Base-by-base conservation (phyloP, 148 eudicot genomes). In the Rhododendron vialii region DNA sequence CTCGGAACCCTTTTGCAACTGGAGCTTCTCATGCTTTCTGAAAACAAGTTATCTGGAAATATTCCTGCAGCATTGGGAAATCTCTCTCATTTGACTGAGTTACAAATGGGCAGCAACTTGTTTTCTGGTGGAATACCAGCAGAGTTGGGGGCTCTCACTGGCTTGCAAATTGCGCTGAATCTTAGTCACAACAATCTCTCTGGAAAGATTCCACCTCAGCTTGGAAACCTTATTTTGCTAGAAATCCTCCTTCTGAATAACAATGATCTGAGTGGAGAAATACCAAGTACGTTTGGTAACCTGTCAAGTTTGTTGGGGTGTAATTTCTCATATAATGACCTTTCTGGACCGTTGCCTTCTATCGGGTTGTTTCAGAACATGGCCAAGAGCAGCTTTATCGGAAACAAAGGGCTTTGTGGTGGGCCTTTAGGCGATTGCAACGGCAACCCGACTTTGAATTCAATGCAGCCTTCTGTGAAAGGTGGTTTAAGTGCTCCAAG, bases 51-150 rank as follows among this genome's bases (percentile, higher is more conserved):
- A 8, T 91, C 94, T 48, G 98, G 99, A 51, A 86, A 76, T 73
- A 94, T 97, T 81, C 98, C 99, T 13, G 88, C 86, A 20, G 92
- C 91, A 26, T 82, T 97, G 71, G 98, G 99, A 15, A 94, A 93
- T 45, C 95, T 97, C 45, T 90, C 96, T 41, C 99, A 69, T 71
- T 88, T 97, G 87, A 93, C 94, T 0, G 98, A 90, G 88, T 92
- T 97, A 87, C 95, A 94, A 81, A 94, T 97, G 98, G 98, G 99
- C 50, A 93, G 98, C 81, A 97, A 95, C 88, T 88, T 79, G 5
- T 82, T 97, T 63, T 97, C 95, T 2, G 98, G 96, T 47, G 87
- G 86, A 77, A 95, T 97, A 75, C 99, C 99, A 30, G 57, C 89
- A 65, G 93, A 93, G 53, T 82, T 97, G 24, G 99, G 99, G 41